These are phyloP conservation scores for Alternaria hordeiaustralica DNA, from an alignment of 2,329 filamentous ascomycete genomes.

Conservation along the genomic window DNA sequence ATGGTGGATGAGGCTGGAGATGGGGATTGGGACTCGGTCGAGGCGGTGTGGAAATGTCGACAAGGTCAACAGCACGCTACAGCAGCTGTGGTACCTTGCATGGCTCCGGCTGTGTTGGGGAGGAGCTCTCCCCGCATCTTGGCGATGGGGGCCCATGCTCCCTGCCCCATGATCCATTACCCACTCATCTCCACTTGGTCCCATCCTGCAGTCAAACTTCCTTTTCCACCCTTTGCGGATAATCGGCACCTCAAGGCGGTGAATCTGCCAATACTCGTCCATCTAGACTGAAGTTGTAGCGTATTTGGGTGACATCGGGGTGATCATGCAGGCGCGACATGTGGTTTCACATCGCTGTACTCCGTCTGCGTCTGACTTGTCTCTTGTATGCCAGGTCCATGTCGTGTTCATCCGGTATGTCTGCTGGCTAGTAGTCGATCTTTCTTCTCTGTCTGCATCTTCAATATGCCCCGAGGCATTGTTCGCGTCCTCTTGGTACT, in stretches of 20 bases:
- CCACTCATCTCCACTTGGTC: conserved; percentile 8
- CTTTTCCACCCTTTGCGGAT: background rate
- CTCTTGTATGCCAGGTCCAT: background rate
- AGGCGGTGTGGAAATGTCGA: conserved; percentile 1
- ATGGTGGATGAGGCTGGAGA: conserved; percentile 24
- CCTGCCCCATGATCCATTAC: conserved; percentile 13
- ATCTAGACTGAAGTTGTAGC: background rate
- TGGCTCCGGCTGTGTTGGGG: conserved; percentile 17
- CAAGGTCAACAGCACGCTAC: conserved; percentile 16
- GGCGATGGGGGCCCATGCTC: conserved; percentile 16
- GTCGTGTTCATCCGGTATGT: background rate
- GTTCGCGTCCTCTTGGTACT: background rate
- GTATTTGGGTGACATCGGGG: background rate
- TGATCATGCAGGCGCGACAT: background rate
- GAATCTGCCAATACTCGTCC: background rate
- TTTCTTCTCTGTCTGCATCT: background rate
- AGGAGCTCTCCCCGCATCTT: conserved; percentile 37
- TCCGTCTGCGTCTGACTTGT: background rate
- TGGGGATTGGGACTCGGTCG: background rate
- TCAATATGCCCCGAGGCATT: background rate
- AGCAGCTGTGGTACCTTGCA: conserved; percentile 33
- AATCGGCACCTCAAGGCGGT: background rate
- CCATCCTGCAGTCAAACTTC: background rate
- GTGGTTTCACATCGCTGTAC: background rate
- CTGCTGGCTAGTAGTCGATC: background rate